Conservation (phyloP, 2,329 filamentous ascomycete species). For the Aureobasidium melanogenum region DNA sequence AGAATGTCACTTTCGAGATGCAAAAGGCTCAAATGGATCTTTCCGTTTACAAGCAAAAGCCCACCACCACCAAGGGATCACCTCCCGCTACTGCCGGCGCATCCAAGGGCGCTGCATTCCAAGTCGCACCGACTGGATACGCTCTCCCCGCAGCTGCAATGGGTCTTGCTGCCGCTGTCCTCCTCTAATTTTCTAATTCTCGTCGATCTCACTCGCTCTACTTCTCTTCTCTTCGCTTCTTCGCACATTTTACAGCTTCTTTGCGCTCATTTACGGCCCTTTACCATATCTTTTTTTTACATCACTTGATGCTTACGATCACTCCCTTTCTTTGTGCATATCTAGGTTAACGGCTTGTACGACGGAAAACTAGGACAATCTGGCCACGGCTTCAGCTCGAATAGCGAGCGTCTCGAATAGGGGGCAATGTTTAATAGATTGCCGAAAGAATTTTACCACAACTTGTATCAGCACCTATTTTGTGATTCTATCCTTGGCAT, state of each 20-base stretch:
- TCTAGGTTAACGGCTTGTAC: slow-evolving; percentile 3
- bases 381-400: slow-evolving; percentile 7
- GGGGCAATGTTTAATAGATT: slow-evolving; percentile 12
- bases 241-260: slow-evolving; percentile 8
- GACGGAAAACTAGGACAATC: slow-evolving; percentile 4
- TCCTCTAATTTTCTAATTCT: slow-evolving; percentile 4
- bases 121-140: neutral
- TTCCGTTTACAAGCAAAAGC: neutral
- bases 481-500: neutral
- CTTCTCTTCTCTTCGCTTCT: slow-evolving; percentile 9
- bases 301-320: slow-evolving; percentile 8
- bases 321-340: slow-evolving; percentile 12
- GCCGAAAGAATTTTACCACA: neutral
- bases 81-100: slow-evolving; percentile 3
- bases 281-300: slow-evolving; percentile 1
- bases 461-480: neutral
- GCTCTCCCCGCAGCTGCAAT: slow-evolving; percentile 6
- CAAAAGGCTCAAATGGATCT: slow-evolving; percentile 9
- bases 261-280: slow-evolving; percentile 8
- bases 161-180: slow-evolving; percentile 7
- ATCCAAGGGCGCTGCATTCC: neutral
- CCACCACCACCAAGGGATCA: slow-evolving; percentile 4
- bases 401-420: slow-evolving; percentile 6
- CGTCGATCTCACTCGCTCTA: neutral
- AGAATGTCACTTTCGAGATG: slow-evolving; percentile 9